A percentile compares a stretch with the other conserved stretches of the same genome.
Conservation (phyloP, 2,329 filamentous ascomycete genomes). For the Penicillium capsulatum region DNA sequence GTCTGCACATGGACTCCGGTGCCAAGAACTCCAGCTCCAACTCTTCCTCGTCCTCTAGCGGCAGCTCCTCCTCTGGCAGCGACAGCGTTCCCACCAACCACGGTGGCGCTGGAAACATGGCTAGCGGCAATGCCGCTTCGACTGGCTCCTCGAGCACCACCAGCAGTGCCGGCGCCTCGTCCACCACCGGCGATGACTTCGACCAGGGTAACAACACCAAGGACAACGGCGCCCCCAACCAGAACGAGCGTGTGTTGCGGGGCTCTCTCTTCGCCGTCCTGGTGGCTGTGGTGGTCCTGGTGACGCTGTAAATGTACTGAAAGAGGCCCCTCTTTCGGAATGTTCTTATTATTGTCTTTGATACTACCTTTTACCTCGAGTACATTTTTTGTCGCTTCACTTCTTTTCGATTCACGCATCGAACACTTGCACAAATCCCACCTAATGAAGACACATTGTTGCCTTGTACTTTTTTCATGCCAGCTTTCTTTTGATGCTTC, state of each 20-base stretch:
- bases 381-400: constrained; percentile 19
- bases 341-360: constrained; percentile 11
- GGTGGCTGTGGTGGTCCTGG: constrained; percentile 45
- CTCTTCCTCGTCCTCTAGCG: no score
- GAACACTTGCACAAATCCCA: constrained; percentile 12
- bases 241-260: constrained; percentile 40
- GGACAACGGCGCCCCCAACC: constrained; percentile 30
- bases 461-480: no score
- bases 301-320: constrained; percentile 38
- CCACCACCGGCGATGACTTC: constrained; percentile 27
- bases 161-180: constrained; percentile 19
- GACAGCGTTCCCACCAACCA: constrained; percentile 33
- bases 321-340: constrained; percentile 7
- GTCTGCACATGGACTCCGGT: constrained; percentile 60
- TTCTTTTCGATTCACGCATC: constrained; percentile 7
- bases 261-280: constrained; percentile 47
- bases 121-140: constrained; percentile 17
- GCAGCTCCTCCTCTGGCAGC: constrained; percentile 7
- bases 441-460: constrained; percentile 10
- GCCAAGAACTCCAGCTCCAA: constrained; percentile 23
- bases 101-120: constrained; percentile 28
- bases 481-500: no score
- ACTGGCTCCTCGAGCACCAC: constrained; percentile 6
- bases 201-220: constrained; percentile 25
- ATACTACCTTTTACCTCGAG: constrained; percentile 11